Conservation (phyloP, 176 grass and related monocot genomes). For the Themeda triandra region DNA sequence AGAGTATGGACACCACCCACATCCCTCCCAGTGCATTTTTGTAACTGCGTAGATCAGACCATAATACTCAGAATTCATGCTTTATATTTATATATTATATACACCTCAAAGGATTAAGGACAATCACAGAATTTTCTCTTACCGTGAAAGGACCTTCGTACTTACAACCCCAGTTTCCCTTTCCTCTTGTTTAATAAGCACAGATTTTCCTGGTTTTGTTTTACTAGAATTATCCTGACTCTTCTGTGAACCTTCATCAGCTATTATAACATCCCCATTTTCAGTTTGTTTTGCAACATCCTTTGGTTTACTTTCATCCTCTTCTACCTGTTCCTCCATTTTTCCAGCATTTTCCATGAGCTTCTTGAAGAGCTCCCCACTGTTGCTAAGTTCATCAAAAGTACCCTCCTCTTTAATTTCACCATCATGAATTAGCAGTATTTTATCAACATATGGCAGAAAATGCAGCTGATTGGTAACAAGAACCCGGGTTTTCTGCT, state of each 20-base stretch:
- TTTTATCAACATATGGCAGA: conserved; percentile 90
- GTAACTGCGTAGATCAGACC: conserved; percentile 57
- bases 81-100: background rate
- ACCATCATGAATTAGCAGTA: conserved; percentile 91
- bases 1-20: conserved; percentile 77
- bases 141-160: conserved; percentile 88
- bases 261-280: conserved; percentile 44
- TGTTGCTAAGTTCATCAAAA: conserved; percentile 92
- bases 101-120: background rate
- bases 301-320: conserved; percentile 51
- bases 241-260: conserved; percentile 42
- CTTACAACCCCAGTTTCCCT: conserved; percentile 97
- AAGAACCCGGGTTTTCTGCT: conserved; percentile 85
- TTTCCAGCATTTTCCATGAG: conserved; percentile 99
- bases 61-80: conserved; percentile 24
- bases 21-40: conserved; percentile 92
- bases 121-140: conserved; percentile 19
- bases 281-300: conserved; percentile 47
- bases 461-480: conserved; percentile 99
- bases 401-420: conserved; percentile 92
- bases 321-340: conserved; percentile 96
- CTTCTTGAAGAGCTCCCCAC: conserved; percentile 79
- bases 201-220: conserved; percentile 77
- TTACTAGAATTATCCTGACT: conserved; percentile 49
- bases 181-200: conserved; percentile 98